These are phyloP conservation scores for Diplodia intermedia DNA, from an alignment of 2,329 filamentous ascomycete species.

Conservation along the genomic window DNA sequence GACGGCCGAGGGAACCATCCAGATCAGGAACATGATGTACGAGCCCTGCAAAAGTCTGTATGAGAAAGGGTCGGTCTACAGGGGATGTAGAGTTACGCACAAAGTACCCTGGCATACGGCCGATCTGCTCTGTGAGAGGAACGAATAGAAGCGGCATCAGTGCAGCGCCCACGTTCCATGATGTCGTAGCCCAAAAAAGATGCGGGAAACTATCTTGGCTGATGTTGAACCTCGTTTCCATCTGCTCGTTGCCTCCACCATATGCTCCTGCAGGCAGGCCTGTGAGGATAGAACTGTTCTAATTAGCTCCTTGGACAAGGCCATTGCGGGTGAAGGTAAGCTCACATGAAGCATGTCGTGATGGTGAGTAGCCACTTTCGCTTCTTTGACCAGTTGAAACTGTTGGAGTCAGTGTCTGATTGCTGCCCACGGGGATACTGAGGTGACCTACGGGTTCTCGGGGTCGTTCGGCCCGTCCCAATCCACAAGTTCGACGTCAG, in stretches of 20 bases:
- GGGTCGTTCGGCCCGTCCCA: conserved; percentile 26
- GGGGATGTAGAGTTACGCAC: conserved; percentile 34
- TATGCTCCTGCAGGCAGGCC: conserved; percentile 53
- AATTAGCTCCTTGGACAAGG: neutral
- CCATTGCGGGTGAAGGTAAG: neutral
- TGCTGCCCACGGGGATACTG: neutral
- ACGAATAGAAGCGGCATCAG: conserved; percentile 51
- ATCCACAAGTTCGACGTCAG: conserved; percentile 19
- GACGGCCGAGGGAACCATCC: conserved; percentile 52
- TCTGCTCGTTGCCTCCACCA: conserved; percentile 46
- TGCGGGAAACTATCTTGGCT: conserved; percentile 50
- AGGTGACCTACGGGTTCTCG: conserved; percentile 34
- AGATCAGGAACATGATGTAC: conserved; percentile 49
- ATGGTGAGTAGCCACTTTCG: conserved; percentile 55
- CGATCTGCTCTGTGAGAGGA: conserved; percentile 55
- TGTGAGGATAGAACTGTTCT: conserved; percentile 47
- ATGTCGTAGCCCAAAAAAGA: conserved; percentile 51
- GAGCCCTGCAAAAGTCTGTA: neutral
- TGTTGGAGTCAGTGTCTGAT: neutral
- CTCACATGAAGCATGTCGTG: conserved; percentile 51
- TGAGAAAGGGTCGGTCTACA: neutral
- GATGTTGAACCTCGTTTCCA: conserved; percentile 50
- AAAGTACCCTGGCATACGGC: conserved; percentile 54
- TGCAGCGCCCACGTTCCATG: conserved; percentile 54
- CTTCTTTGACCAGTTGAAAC: conserved; percentile 49